Evolutionary conservation across 2,329 filamentous ascomycete genomes (phyloP), one percentile per base, ranked within the genome.

Genomic region (Colletotrichum navitas): DNA sequence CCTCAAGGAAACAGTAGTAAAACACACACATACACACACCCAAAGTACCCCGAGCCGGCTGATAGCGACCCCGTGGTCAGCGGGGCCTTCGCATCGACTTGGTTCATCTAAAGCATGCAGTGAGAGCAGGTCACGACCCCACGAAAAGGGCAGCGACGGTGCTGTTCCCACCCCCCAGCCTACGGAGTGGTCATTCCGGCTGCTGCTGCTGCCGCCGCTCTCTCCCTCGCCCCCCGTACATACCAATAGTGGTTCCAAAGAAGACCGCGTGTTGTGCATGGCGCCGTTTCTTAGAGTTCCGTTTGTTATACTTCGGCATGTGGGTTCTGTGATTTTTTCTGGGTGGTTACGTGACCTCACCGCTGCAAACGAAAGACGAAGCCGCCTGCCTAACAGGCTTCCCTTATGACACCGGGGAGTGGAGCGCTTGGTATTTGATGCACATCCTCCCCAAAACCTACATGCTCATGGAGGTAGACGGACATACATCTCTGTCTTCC

Each of bases 121-220:
- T 45, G 32, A n/a, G 47, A 60, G 39, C 14, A 56, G 54, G 69
- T 72, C 69, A 72, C 69, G 69, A 72, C 69, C 65, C 69, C 66
- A 55, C 59, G 65, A 32, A 64, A 54, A 55, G 51, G 52, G 26
- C 58, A 64, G 51, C 61, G 39, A 66, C 55, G 21, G 51, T 67
- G 68, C 67, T 56, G 63, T 71, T 71, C 56, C 12, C 14, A 21
- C 18, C 45, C 49, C 26, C 18, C 26, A 32, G 12, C 51, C 45
- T 29, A 58, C 55, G 52, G 68, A 68, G 65, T 36, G 65, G 65
- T 68, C 68, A 68, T 68, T 71, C 59, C 51, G 58, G 45, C 65
- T 45, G 39, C 52, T 49, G 56, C 56, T 8, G 39, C 52, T 49
- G 56, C 51, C 7, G 39, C 39, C 39, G 5, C 39, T 41, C 18